These are phyloP conservation scores for Bretziella fagacearum DNA, from an alignment of 2,329 filamentous ascomycete species.

Conservation along the genomic window DNA sequence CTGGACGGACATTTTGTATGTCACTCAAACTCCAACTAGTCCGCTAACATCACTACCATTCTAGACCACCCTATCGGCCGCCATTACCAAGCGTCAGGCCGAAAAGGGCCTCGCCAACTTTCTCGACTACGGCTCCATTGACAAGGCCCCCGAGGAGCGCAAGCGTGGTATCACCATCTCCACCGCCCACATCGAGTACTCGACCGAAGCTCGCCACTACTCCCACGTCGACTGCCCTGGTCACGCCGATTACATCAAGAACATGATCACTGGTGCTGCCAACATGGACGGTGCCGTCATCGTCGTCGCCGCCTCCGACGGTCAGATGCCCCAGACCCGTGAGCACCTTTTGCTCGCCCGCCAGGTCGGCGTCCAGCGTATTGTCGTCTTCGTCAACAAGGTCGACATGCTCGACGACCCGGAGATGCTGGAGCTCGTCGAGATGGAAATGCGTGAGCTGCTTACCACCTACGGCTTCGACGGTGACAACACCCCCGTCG, in stretches of 20 bases:
- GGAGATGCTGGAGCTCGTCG: slow-evolving; percentile 99
- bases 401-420: slow-evolving; percentile 92
- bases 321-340: slow-evolving; percentile 98
- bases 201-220: slow-evolving; percentile 88
- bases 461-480: slow-evolving; percentile 88
- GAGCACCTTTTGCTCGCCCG: slow-evolving; percentile 96
- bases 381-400: slow-evolving; percentile 99
- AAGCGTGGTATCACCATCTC: slow-evolving; percentile 99
- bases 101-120: slow-evolving; percentile 88
- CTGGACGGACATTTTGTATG: background rate
- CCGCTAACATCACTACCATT: background rate
- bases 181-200: slow-evolving; percentile 95
- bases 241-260: slow-evolving; percentile 99
- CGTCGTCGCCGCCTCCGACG: slow-evolving; percentile 93
- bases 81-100: slow-evolving; percentile 95
- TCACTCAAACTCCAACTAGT: no score
- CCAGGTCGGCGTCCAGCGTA: slow-evolving; percentile 94
- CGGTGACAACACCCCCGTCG: slow-evolving; percentile 91
- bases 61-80: slow-evolving; percentile 91
- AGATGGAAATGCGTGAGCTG: slow-evolving; percentile 99
- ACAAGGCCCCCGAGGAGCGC: slow-evolving; percentile 97
- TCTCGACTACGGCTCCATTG: slow-evolving; percentile 93
- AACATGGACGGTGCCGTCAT: slow-evolving; percentile 99
- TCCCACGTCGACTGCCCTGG: slow-evolving; percentile 99
- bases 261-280: slow-evolving; percentile 99